Conservation (phyloP, 179 eudicot species). For the Silene noctiflora region DNA sequence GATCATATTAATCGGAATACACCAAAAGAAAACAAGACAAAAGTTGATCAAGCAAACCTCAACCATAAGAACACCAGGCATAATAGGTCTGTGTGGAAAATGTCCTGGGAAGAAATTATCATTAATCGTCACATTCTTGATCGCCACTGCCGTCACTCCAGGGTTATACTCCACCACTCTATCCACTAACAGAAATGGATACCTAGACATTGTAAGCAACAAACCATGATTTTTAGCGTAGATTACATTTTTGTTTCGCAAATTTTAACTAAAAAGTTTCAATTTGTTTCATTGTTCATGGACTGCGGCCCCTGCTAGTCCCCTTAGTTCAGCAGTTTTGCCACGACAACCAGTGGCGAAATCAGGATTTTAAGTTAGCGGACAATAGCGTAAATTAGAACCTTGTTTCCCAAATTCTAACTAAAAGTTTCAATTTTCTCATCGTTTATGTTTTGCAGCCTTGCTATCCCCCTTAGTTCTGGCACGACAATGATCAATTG, state of each 20-base stretch:
- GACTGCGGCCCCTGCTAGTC: not conserved
- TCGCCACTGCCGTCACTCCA: slow-evolving; percentile 95
- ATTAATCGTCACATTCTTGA: slow-evolving; percentile 93
- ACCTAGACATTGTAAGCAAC: slow-evolving; percentile 33
- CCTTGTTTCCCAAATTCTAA: not conserved
- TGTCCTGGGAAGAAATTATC: slow-evolving; percentile 98
- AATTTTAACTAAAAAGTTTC: not conserved
- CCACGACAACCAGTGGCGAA: not conserved
- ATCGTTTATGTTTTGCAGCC: not conserved
- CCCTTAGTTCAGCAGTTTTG: not conserved
- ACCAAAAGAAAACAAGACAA: not conserved
- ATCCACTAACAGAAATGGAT: slow-evolving; percentile 93
- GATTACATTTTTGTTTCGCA: not conserved
- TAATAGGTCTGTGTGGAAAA: slow-evolving; percentile 97
- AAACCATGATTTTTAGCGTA: not conserved
- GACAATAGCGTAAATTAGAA: too few species aligned
- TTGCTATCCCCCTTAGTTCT: not conserved
- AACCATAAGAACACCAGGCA: slow-evolving; percentile 99
- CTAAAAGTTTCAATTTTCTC: not conserved
- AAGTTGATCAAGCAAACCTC: slow-evolving; percentile 42
- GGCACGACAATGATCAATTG: not conserved
- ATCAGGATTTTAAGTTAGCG: too few species aligned
- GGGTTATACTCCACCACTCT: slow-evolving; percentile 92
- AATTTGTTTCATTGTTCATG: not conserved
- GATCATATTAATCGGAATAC: not conserved